These are phyloP conservation scores for Lignosus rhinocerotis DNA, from an alignment of 1,284 basidiomycete species.

Conservation along the genomic window DNA sequence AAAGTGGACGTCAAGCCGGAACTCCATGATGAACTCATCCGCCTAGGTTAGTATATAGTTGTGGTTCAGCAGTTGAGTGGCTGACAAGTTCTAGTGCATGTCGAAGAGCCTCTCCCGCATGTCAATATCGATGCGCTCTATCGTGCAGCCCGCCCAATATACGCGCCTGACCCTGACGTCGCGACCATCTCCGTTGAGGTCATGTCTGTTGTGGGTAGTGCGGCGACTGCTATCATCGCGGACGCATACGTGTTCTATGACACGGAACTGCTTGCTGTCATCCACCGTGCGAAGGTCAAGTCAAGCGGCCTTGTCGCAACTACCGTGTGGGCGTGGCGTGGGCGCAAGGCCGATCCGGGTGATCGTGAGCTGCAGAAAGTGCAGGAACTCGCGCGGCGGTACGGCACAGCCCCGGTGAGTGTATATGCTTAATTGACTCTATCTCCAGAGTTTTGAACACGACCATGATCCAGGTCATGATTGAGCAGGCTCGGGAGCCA, in stretches of 20 bases:
- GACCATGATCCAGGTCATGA: conserved; percentile 38
- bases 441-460: neutral
- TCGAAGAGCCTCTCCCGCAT: conserved; percentile 48
- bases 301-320: conserved; percentile 66
- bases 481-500: conserved; percentile 65
- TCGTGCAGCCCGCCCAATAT: conserved; percentile 25
- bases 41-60: conserved; percentile 9
- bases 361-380: conserved; percentile 66
- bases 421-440: neutral
- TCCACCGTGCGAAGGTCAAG: conserved; percentile 66
- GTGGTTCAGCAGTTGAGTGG: neutral
- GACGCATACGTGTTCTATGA: conserved; percentile 68
- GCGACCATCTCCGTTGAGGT: conserved; percentile 72
- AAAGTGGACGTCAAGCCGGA: conserved; percentile 8
- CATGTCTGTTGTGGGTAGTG: conserved; percentile 53
- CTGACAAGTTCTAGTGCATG: conserved; percentile 34
- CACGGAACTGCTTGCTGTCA: conserved; percentile 62
- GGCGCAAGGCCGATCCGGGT: conserved; percentile 49
- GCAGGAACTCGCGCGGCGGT: conserved; percentile 67
- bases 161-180: conserved; percentile 39
- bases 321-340: conserved; percentile 74
- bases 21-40: conserved; percentile 7
- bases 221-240: conserved; percentile 43
- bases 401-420: conserved; percentile 62
- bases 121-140: conserved; percentile 53